Base-by-base conservation (phyloP, 257 asterid species). In the Cordia subcordata region DNA sequence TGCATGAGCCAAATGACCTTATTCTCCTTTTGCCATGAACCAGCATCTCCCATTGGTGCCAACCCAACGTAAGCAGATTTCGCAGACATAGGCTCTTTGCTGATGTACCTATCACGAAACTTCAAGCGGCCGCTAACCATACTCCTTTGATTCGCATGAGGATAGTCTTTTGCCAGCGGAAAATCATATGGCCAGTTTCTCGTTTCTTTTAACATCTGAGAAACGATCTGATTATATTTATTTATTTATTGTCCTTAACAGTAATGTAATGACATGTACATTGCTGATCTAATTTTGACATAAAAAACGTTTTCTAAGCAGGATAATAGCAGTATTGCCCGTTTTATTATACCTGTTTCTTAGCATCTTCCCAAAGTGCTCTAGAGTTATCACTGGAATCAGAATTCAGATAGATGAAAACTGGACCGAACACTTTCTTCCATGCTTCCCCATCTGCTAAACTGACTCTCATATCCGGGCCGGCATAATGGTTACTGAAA, bases 1-100 rank as follows among this genome's bases (percentile, higher is more conserved):
- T 27, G 6, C 6, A 27, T 27, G 3, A 27, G 35, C 35, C 35
- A 27, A 42, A 42, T 16, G 60, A 83, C 95, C 83, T 83, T 86
- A 66, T 60, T 76, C 60, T 86, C 95, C 23, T 52, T 70, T 69
- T 86, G 92, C 89, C 92, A 86, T 4, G 89, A 86, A 75, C 92
- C 95, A n/a, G 60, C 52, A 5, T 79, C 84, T 27, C 92, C 92
- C 0, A 85, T 79, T 0, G 59, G 60, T 8, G 85, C 92, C 32
- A 86, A 64, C 38, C 95, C 95, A 13, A 86, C 49, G 52, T 64
- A 77, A 18, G 89, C 87, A 21, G 73, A 69, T 44, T 50, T 64
- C 27, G 95, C 82, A n/a, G 55, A 57, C 49, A 77, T 74, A 50
- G 67, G 68, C 45, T 74, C 37, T 45, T 72, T 61, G 60, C 20